Percentiles rank a stretch among this genome's conserved stretches.
phyloP scores from a whole-genome alignment of 768 basidiomycete genomes.

The Pleurotus giganteus region DNA sequence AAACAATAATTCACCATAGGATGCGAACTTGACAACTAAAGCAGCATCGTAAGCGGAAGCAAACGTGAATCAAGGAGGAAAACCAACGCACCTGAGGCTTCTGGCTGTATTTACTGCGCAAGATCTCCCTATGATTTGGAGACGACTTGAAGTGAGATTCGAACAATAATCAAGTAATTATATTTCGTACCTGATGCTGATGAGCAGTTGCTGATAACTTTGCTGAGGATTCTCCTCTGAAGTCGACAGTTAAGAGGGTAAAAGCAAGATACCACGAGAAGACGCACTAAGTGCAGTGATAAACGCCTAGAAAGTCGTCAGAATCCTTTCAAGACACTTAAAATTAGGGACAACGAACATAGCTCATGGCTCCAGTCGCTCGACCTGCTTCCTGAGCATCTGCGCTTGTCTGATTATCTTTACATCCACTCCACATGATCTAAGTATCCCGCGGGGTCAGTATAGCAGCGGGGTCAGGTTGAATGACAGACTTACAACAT shows the following conservation, averaged over 20 bases:
- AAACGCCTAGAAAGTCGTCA: constrained; percentile 44
- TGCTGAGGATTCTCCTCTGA: constrained; percentile 45
- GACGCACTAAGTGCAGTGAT: constrained; percentile 50
- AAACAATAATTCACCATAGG: background rate
- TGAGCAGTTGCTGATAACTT: constrained; percentile 50
- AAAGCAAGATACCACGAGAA: background rate
- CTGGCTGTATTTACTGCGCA: constrained; percentile 48
- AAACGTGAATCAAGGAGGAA: background rate
- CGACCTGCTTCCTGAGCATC: constrained; percentile 65
- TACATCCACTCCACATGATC: constrained; percentile 82
- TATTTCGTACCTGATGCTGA: constrained; percentile 12
- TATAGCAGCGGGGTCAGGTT: background rate
- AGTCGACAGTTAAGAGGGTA: background rate
- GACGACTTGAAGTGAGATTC: background rate
- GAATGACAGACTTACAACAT: constrained; percentile 58
- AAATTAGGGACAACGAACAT: constrained; percentile 39
- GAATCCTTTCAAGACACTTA: background rate
- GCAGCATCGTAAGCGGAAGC: background rate
- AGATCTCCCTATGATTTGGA: constrained; percentile 29
- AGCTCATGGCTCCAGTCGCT: constrained; percentile 80
- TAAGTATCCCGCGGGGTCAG: constrained; percentile 22
- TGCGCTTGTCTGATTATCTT: constrained; percentile 80
- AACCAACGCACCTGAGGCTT: constrained; percentile 60
- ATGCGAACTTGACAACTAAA: background rate
- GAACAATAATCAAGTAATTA: background rate